Evolutionary conservation across 1,284 basidiomycete species (phyloP).

Genomic region (Irpex sp.): DNA sequence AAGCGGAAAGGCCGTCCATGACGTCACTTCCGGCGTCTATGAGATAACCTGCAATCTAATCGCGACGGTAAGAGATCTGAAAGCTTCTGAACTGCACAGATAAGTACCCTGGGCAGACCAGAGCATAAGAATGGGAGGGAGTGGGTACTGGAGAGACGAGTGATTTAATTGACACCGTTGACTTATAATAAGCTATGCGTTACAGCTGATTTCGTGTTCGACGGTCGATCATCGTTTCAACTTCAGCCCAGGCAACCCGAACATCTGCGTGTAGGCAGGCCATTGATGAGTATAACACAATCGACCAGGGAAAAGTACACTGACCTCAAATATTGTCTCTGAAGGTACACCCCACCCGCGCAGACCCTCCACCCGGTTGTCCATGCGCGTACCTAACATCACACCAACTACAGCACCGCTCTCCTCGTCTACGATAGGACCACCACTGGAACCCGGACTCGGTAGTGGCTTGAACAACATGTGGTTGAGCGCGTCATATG

Average conservation of each 20-base stretch:
- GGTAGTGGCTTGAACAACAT: slow-evolving; percentile 54
- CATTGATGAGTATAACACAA: not conserved
- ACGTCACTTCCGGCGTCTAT: not conserved
- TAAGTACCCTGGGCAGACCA: not conserved
- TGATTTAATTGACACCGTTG: too few species aligned
- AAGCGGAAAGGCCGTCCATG: not conserved
- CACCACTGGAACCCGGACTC: slow-evolving; percentile 65
- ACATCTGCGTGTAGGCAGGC: slow-evolving; percentile 36
- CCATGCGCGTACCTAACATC: slow-evolving; percentile 59
- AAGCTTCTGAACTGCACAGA: not conserved
- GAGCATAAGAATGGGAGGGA: not conserved
- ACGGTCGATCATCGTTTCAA: slow-evolving; percentile 12
- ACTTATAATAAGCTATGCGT: not conserved
- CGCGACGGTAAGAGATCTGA: not conserved
- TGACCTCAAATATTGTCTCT: slow-evolving; percentile 63
- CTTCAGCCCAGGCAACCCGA: slow-evolving; percentile 35
- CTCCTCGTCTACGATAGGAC: slow-evolving; percentile 61
- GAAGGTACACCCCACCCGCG: slow-evolving; percentile 67
- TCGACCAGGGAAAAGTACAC: slow-evolving; percentile 5
- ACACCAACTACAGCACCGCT: slow-evolving; percentile 65
- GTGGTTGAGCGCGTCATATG: slow-evolving; percentile 62
- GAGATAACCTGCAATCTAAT: not conserved
- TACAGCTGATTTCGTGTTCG: not conserved
- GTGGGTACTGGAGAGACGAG: not conserved
- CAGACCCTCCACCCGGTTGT: slow-evolving; percentile 49